Base-by-base conservation (phyloP, 2,329 filamentous ascomycete genomes). In the Xylariaceae sp. region DNA sequence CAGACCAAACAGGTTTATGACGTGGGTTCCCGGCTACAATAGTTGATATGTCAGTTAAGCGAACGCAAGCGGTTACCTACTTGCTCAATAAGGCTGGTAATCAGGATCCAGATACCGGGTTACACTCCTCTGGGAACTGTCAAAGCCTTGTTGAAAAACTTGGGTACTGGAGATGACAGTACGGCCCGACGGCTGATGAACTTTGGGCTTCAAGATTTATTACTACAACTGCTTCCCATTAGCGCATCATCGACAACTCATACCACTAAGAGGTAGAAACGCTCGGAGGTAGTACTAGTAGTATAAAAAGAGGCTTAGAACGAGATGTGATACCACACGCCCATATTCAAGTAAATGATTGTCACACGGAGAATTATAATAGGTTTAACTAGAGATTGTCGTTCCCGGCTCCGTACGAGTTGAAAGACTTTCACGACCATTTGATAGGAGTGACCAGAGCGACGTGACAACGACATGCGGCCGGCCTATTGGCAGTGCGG, bases 401-500 rank as follows among this genome's bases (percentile, higher is more conserved):
- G n/a, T 19, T 46, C 29, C 51, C 55, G 47, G 26, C 26, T 43
- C 40, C 47, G 53, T 56, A 23, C 52, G 46, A 62, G 40, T 14
- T 28, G 11, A 31, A 29, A 6, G 4, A 46, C 58, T 45, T 24
- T 44, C 33, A 59, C 28, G 33, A 37, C 44, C 40, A 48, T 61
- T 58, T 61, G 58, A 59, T 29, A 36, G 36, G 33, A 53, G 46
- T 28, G 40, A 59, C n/a, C 26, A 48, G 14, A 19, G 37, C 21
- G 28, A 45, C 29, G n/a, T 7, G 16, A 57, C 28, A 40, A 40
- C 39, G 28, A 45, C 24, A 45, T 62, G 59, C 56, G 56, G 59
- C 29, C 24, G 23, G 59, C 56, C 59, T 51, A 45, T 56, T 62
- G 26, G 56, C 52, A 62, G 50, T 60, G 53, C 53, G 45, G 48